Base-by-base conservation (phyloP, 164 flowering plant genomes). In the Dillenia turbinata region DNA sequence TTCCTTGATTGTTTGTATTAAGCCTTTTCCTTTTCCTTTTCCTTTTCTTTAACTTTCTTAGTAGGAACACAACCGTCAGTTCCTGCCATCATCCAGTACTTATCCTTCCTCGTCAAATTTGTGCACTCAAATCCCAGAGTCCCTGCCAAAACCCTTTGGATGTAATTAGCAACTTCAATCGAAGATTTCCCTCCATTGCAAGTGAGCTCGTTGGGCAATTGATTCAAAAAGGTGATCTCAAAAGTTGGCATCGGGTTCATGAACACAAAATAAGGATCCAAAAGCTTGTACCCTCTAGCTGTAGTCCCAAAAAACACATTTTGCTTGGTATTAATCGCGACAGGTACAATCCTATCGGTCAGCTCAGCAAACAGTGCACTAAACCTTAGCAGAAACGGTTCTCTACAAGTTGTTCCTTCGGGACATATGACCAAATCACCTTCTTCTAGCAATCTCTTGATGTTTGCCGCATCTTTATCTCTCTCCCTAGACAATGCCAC, bases 401-500 rank as follows among this genome's bases (percentile, higher is more conserved):
- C 95, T 9, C 97, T 69, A 33, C 97, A 88, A 3, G 97, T 90
- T 0, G 97, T 90, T 1, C 97, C 95, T 52, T 88, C 95, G 0
- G 97, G 92, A 59, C 94, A 90, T 10, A 90, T 85, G 1, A 86
- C 88, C n/a, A 90, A 53, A 58, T 88, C 97, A 0, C 95, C 97
- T 59, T 90, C 86, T 47, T 81, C 78, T 2, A 90, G 77, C 68
- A 90, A 60, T 0, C 68, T 67, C 63, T 81, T 84, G 51, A 90
- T 88, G 48, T 76, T 69, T 0, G 73, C 85, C 0, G 92, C 97
- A 51, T 90, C 97, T 52, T 66, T 79, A 9, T 80, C 87, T n/a
- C 90, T 50, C 59, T 90, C 90, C 50, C 94, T 61, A 0, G 97
- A 73, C 58, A 90, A 47, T 0, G 92, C 89, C 9, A 90, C 92